These are phyloP conservation scores for Xylaria polymorpha DNA, from an alignment of 2,329 filamentous ascomycete genomes.

Conservation along the genomic window DNA sequence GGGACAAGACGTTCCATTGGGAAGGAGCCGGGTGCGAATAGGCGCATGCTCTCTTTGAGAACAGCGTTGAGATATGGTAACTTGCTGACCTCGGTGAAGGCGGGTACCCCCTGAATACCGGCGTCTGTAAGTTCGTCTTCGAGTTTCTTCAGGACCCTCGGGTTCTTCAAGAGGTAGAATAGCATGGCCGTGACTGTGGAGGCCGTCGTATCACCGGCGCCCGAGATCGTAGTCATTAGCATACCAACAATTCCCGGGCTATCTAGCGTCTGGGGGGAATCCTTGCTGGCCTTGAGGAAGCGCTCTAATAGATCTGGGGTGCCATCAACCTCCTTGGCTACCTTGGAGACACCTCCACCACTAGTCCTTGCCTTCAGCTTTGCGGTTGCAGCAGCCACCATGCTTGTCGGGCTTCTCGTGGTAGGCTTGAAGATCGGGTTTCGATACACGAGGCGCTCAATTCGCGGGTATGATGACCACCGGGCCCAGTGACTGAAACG, in stretches of 20 bases:
- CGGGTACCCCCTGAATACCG: slow-evolving; percentile 38
- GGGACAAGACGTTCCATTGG: slow-evolving; percentile 44
- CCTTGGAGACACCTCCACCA: slow-evolving; percentile 11
- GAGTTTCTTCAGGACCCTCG: slow-evolving; percentile 61
- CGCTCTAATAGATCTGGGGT: slow-evolving; percentile 40
- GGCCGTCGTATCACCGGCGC: slow-evolving; percentile 45
- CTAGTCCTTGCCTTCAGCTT: slow-evolving; percentile 37
- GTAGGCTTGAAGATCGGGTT: slow-evolving; percentile 40
- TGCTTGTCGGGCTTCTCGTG: slow-evolving; percentile 37
- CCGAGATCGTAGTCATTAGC: slow-evolving; percentile 45
- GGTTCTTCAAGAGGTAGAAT: slow-evolving; percentile 57
- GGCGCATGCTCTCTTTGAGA: slow-evolving; percentile 42
- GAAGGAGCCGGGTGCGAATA: slow-evolving; percentile 34
- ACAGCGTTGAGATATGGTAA: slow-evolving; percentile 45
- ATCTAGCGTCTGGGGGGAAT: slow-evolving; percentile 41
- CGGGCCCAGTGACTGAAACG: slow-evolving; percentile 44
- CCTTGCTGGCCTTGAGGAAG: slow-evolving; percentile 42
- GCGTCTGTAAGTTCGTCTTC: slow-evolving; percentile 39
- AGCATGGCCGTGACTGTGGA: slow-evolving; percentile 35
- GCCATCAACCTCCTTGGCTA: slow-evolving; percentile 12
- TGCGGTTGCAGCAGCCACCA: slow-evolving; percentile 37
- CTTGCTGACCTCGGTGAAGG: slow-evolving; percentile 38
- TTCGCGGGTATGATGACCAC: slow-evolving; percentile 42
- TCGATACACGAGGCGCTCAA: slow-evolving; percentile 44
- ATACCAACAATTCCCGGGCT: slow-evolving; percentile 39